Percentiles rank a stretch among this genome's conserved stretches.
Conservation (phyloP, 2,329 filamentous ascomycete genomes). For the Aspergillus puulaauensis region DNA sequence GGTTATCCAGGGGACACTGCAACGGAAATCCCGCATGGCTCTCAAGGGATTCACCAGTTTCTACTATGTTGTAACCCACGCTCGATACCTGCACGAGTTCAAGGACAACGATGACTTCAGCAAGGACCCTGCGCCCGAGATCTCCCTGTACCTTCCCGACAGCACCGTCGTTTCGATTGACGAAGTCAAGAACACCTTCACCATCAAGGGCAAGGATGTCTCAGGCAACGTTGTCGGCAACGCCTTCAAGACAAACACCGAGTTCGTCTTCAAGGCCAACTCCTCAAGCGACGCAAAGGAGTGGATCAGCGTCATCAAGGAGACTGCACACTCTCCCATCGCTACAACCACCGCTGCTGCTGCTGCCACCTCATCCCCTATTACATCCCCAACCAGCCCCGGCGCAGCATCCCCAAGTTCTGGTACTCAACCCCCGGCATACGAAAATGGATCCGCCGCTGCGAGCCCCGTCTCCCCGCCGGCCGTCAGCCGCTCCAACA, state of each 20-base stretch:
- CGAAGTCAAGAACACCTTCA: constrained; percentile 90
- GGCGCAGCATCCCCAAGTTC: constrained; percentile 3
- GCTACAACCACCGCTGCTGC: constrained; percentile 15
- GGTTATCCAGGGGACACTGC: constrained; percentile 81
- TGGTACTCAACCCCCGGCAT: constrained; percentile 23
- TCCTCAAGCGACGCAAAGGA: constrained; percentile 75
- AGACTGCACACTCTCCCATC: constrained; percentile 22
- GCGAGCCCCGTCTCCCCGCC: constrained; percentile 8
- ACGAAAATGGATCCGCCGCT: constrained; percentile 25
- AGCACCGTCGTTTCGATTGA: constrained; percentile 71
- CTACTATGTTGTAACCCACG: constrained; percentile 88
- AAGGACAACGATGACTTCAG: constrained; percentile 79
- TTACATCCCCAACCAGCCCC: constrained; percentile 7
- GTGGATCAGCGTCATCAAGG: constrained; percentile 74
- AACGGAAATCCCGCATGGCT: constrained; percentile 88
- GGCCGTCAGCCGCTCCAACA: constrained; percentile 11
- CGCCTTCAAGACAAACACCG: constrained; percentile 76
- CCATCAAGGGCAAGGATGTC: constrained; percentile 90
- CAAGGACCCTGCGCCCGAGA: constrained; percentile 66
- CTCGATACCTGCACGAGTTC: constrained; percentile 92
- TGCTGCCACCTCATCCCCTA: constrained; percentile 10
- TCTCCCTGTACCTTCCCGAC: constrained; percentile 89
- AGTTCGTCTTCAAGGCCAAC: constrained; percentile 85
- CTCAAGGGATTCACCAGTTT: constrained; percentile 72
- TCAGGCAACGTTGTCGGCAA: constrained; percentile 73